These are phyloP conservation scores for Penicillium psychrofluorescens DNA, from an alignment of 495 filamentous ascomycete species.

Conservation along the genomic window DNA sequence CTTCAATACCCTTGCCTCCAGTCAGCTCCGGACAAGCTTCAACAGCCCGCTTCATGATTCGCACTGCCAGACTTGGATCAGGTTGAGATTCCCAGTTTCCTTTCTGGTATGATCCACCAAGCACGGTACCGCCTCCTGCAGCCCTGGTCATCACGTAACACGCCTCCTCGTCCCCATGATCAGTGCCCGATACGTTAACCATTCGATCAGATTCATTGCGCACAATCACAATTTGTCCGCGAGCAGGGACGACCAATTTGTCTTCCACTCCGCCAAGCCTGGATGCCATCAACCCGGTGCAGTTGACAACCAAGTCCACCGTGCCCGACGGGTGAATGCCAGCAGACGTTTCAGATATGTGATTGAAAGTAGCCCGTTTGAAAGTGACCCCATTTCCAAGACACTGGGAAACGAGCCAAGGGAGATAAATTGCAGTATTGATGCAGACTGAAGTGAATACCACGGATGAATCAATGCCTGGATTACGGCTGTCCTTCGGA, in stretches of 20 bases:
- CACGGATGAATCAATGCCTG: conserved; percentile 58
- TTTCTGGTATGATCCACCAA: conserved; percentile 76
- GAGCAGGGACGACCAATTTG: conserved; percentile 54
- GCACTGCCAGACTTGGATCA: conserved; percentile 63
- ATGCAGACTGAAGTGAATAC: conserved; percentile 82
- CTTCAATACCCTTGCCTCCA: conserved; percentile 61
- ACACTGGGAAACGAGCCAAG: conserved; percentile 76
- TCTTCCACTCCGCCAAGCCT: conserved; percentile 78
- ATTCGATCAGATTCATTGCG: conserved; percentile 65
- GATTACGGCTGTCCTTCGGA: conserved; percentile 44
- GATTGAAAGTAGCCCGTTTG: conserved; percentile 47
- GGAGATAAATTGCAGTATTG: conserved; percentile 81
- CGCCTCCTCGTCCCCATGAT: conserved; percentile 65
- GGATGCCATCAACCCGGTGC: conserved; percentile 65
- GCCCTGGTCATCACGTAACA: conserved; percentile 79
- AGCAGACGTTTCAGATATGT: conserved; percentile 57
- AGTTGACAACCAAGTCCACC: conserved; percentile 68
- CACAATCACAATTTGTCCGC: conserved; percentile 83
- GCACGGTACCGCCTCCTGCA: conserved; percentile 60
- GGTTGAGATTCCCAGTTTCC: conserved; percentile 68
- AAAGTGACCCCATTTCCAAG: conserved; percentile 60
- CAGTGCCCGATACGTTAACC: conserved; percentile 56
- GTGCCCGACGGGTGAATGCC: conserved; percentile 45
- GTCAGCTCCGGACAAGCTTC: conserved; percentile 56
- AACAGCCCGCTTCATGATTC: conserved; percentile 76